Percentiles rank a stretch among this genome's conserved stretches.
Conservation (phyloP, 306 rosid species). For the Psophocarpus tetragonolobus region DNA sequence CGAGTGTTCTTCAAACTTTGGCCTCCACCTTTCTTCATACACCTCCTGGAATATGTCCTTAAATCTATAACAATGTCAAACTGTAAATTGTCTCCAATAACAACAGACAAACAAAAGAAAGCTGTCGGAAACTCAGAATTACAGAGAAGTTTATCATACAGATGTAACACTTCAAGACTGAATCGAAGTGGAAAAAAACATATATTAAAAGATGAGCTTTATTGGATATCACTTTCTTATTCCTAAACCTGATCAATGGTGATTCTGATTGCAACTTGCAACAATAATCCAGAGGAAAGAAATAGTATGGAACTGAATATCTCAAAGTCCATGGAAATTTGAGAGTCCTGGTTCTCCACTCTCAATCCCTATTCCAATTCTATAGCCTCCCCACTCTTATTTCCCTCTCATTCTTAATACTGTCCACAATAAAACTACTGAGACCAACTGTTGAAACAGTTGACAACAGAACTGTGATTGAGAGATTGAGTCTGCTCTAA, state of each 20-base stretch:
- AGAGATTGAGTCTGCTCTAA: not conserved
- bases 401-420: not conserved
- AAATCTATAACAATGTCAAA: constrained; percentile 58
- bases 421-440: not conserved
- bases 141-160: constrained; percentile 12
- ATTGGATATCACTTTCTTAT: not conserved
- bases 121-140: constrained; percentile 8
- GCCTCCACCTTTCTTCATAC: constrained; percentile 85
- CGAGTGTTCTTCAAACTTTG: constrained; percentile 78
- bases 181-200: not conserved
- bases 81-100: constrained; percentile 27
- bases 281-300: not conserved
- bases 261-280: too few relatives aligned
- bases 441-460: not conserved
- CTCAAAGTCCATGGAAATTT: not conserved
- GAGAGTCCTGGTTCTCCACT: not conserved
- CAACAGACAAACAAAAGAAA: not conserved
- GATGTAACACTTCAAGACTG: not conserved
- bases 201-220: not conserved
- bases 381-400: not conserved
- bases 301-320: not conserved
- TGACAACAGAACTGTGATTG: not conserved
- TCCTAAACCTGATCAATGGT: not conserved
- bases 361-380: not conserved
- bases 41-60: constrained; percentile 96